Evolutionary conservation across 306 rosid species (phyloP).

Genomic region (Urtica urens): DNA sequence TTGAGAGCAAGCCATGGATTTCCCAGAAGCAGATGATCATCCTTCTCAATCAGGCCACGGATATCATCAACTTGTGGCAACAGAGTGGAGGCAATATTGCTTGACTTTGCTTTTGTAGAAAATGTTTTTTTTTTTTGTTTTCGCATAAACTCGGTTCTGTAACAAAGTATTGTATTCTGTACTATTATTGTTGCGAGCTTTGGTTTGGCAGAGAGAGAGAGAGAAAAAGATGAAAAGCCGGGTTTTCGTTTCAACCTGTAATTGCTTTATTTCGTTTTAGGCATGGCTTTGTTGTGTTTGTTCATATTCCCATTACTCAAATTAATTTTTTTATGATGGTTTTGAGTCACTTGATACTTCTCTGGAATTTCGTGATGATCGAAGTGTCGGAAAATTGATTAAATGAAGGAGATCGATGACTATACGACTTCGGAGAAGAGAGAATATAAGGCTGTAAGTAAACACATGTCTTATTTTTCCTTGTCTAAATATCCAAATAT

Average conservation of each 20-base stretch:
- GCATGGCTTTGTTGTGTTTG: not conserved
- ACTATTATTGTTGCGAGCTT: constrained; percentile 4
- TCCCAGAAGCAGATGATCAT: constrained; percentile 96
- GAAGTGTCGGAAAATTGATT: not conserved
- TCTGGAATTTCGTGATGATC: not conserved
- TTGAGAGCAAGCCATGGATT: constrained; percentile 96
- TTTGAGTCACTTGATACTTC: no score
- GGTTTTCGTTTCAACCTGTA: not conserved
- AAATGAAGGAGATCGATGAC: no score
- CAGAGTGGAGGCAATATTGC: constrained; percentile 89
- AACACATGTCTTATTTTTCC: no score
- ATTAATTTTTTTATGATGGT: no score
- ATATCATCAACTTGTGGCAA: constrained; percentile 95
- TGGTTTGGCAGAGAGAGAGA: not conserved
- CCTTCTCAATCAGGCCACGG: constrained; percentile 98
- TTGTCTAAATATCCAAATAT: no score
- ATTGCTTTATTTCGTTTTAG: not conserved
- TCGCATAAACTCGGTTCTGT: not conserved
- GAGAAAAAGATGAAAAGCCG: not conserved
- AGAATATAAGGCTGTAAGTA: no score
- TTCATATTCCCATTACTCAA: no score
- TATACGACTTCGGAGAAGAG: no score
- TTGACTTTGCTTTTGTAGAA: constrained; percentile 17
- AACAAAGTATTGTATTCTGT: constrained; percentile 1
- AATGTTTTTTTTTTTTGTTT: not conserved